Base-by-base conservation (phyloP, 192 early-diverging fungal genomes). In the Dissophora ornata region DNA sequence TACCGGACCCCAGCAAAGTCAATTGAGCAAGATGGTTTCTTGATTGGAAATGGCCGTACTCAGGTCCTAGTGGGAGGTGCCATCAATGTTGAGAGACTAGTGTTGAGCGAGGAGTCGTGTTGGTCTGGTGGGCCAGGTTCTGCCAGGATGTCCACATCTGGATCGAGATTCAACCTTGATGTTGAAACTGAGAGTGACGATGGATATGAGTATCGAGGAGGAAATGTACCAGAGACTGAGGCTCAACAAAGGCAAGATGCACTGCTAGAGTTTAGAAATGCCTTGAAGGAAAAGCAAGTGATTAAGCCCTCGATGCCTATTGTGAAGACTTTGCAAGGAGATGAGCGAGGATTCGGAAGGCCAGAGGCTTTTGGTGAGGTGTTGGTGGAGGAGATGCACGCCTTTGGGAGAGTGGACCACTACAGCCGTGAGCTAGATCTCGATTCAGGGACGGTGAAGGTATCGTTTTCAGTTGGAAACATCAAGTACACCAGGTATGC, bases 51-150 rank as follows among this genome's bases (percentile, higher is more conserved):
- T 34, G 59, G 73, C 4, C 64, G 49, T 26, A 51, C 41, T 0
- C 73, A 67, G 25, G 64, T 56, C 3, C 24, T 77, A 4, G 36
- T 77, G 0, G 64, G 73, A 18, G 73, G 73, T 18, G 30, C 21
- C 16, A 62, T 77, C 47, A 67, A 77, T 34, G 42, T 62, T 30
- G 73, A 77, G 28, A 50, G 73, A 22, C 33, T 77, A 16, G 36
- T 56, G 1, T 26, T 77, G 45, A 60, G 30, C 29, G 65, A 77
- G 22, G 58, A 61, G 36, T 62, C 58, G 11, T 62, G 45, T 24
- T 77, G 73, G 73, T 62, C 73, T 1, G 73, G 73, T 36, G 73
- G 73, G 22, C 73, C 73, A 11, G 62, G 62, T 10, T 50, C 26
- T 10, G 19, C 24, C 42, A 57, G 22, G 29, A 62, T 12, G 30